Evolutionary conservation across 495 filamentous ascomycete species (phyloP).

Genomic region (Penicillium diatomitis): DNA sequence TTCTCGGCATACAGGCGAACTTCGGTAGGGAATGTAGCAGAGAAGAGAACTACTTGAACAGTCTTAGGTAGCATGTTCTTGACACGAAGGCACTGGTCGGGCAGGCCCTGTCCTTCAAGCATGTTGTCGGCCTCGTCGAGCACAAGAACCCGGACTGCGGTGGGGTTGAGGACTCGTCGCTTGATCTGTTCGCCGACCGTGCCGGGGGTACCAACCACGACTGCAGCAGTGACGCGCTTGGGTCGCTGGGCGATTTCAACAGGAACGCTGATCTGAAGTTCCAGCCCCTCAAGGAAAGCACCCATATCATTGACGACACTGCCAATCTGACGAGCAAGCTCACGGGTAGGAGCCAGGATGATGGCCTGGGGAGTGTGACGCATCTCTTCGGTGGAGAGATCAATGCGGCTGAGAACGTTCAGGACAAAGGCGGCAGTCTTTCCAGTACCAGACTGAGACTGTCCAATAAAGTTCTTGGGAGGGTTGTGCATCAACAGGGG

Average conservation of each 20-base stretch:
- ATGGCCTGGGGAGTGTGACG: slow-evolving; percentile 67
- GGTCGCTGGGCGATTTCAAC: slow-evolving; percentile 54
- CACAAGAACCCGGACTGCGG: slow-evolving; percentile 64
- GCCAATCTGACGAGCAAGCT: slow-evolving; percentile 90
- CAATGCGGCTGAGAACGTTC: slow-evolving; percentile 78
- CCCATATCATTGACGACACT: slow-evolving; percentile 75
- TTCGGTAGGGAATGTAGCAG: slow-evolving; percentile 84
- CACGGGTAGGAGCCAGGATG: slow-evolving; percentile 84
- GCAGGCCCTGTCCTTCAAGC: slow-evolving; percentile 87
- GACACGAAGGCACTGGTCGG: slow-evolving; percentile 87
- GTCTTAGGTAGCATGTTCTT: slow-evolving; percentile 60
- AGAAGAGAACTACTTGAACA: slow-evolving; percentile 86
- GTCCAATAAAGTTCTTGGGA: slow-evolving; percentile 85
- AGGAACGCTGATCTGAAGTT: slow-evolving; percentile 72
- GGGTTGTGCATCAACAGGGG: slow-evolving; percentile 79
- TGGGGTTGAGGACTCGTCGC: slow-evolving; percentile 54
- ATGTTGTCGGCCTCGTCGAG: slow-evolving; percentile 96
- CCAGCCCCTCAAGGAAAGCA: slow-evolving; percentile 62
- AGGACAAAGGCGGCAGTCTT: slow-evolving; percentile 96
- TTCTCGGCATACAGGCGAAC: slow-evolving; percentile 69
- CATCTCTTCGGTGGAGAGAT: slow-evolving; percentile 48
- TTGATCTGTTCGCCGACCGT: slow-evolving; percentile 83
- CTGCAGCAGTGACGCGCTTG: slow-evolving; percentile 52
- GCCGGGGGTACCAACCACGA: slow-evolving; percentile 90
- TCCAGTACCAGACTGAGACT: slow-evolving; percentile 96